A percentile compares a stretch with the other conserved stretches of the same genome.
These are phyloP conservation scores for Prorocentrum cordatum DNA, from an alignment of 169 alveolate species.

Conservation along the genomic window DNA sequence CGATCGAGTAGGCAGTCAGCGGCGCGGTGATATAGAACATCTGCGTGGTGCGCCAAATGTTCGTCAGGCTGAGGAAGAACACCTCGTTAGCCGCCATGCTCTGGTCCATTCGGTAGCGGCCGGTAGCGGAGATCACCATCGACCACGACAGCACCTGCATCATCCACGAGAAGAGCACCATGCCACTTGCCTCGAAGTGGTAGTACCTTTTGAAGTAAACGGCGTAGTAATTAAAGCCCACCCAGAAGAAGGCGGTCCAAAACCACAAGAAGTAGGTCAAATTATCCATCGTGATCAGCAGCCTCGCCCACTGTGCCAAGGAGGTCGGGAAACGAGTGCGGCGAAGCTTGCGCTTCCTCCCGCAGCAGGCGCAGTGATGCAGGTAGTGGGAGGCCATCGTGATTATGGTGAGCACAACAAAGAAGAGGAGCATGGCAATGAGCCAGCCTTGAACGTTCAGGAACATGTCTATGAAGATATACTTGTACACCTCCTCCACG, in stretches of 20 bases:
- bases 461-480: too few species aligned
- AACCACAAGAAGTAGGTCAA: conserved; percentile 53
- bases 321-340: too few species aligned
- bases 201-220: conserved; percentile 26
- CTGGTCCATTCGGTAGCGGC: conserved; percentile 24
- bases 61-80: conserved; percentile 22
- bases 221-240: conserved; percentile 60
- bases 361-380: too few species aligned
- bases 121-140: conserved; percentile 35
- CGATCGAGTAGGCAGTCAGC: conserved; percentile 23
- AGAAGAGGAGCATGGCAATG: too few species aligned
- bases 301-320: too few species aligned
- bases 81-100: conserved; percentile 69
- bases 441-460: too few species aligned
- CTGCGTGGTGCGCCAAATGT: conserved; percentile 65
- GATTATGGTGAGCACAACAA: too few species aligned
- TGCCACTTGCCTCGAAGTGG: conserved; percentile 46
- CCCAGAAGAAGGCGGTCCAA: conserved; percentile 49
- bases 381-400: too few species aligned
- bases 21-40: conserved; percentile 59
- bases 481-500: too few species aligned
- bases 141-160: conserved; percentile 44
- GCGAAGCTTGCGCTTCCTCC: too few species aligned
- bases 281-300: conserved; percentile 30
- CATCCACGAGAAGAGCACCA: conserved; percentile 19